Evolutionary conservation across 768 basidiomycete genomes (phyloP), one percentile per base, ranked within the genome.

Genomic region (Pleurotus sapidus): DNA sequence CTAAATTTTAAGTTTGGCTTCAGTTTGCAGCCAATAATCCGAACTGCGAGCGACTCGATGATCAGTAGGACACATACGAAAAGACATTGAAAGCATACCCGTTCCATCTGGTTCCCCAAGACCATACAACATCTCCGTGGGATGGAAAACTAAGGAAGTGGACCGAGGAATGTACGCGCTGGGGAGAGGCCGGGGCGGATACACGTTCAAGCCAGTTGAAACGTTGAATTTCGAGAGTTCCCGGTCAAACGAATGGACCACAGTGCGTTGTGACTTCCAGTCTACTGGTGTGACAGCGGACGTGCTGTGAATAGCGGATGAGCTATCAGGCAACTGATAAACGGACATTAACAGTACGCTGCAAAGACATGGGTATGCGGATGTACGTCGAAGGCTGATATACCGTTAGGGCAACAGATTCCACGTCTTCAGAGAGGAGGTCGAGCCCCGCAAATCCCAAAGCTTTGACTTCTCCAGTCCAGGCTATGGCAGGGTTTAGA

Each of bases 301-400:
- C 14, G 84, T 78, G 2, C 86, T 86, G 59, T 5, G 57, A 48
- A 23, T 54, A 53, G 54, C 9, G 46, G 54, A 5, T 43, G 24
- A 14, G 15, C 25, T 37, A 45, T 4, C 14, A 43, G 45, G 14
- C 11, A 27, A 25, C 9, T n/a, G 46, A 23, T 48, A n/a, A 43
- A 27, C 27, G 30, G 23, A 37, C 15, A 46, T 27, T 45, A 17
- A 79, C 1, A 90, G 70, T 67, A 96, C 93, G 84, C 81, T 20
- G 91, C 93, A 68, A 96, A 91, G 15, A 98, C 88, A 39, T 86
- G 84, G 0, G 92, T 82, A 50, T 87, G 81, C 8, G 88, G 77
- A 70, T 99, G 97, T 1, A 92, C 86, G 61, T 97, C 94, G 62
- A 98, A 89, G 1, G 88, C 82, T 8, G 91, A 84, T 47, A 98